A percentile compares a stretch with the other conserved stretches of the same genome.
These are phyloP conservation scores for Austroboletus festivus DNA, from an alignment of 768 basidiomycete species.

Conservation along the genomic window DNA sequence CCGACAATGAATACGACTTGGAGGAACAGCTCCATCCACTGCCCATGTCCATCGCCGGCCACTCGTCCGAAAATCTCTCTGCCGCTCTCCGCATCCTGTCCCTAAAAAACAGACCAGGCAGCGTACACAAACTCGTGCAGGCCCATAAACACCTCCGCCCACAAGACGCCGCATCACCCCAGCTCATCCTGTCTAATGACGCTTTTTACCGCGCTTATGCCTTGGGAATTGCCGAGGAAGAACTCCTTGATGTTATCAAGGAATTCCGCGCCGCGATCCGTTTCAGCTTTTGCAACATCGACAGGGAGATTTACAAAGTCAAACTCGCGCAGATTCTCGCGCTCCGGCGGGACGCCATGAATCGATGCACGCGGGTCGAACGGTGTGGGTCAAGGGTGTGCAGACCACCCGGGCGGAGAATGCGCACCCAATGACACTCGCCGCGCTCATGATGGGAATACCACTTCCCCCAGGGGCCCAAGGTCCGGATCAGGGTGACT, in stretches of 20 bases:
- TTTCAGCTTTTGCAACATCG: slow-evolving; percentile 46
- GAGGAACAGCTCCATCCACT: slow-evolving; percentile 35
- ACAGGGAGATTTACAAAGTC: slow-evolving; percentile 36
- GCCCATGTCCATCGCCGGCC: slow-evolving; percentile 41
- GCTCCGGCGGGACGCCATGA: slow-evolving; percentile 34
- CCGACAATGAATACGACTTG: slow-evolving; percentile 31
- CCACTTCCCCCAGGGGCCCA: slow-evolving; percentile 39
- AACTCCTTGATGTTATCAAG: slow-evolving; percentile 45
- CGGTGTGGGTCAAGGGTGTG: slow-evolving; percentile 51
- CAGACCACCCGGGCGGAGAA: slow-evolving; percentile 33
- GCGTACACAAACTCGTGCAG: slow-evolving; percentile 42
- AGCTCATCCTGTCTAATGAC: slow-evolving; percentile 36
- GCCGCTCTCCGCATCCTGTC: slow-evolving; percentile 55
- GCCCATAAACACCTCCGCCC: slow-evolving; percentile 54
- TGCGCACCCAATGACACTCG: slow-evolving; percentile 55
- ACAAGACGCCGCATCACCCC: slow-evolving; percentile 47
- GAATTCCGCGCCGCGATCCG: slow-evolving; percentile 44
- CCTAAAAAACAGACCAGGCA: slow-evolving; percentile 31
- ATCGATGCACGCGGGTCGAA: slow-evolving; percentile 47
- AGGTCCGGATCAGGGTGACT: slow-evolving; percentile 43
- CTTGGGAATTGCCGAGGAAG: slow-evolving; percentile 47
- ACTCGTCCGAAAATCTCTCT: slow-evolving; percentile 49
- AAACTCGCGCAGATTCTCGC: slow-evolving; percentile 48
- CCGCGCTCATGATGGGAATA: slow-evolving; percentile 62
- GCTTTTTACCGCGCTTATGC: slow-evolving; percentile 29